Evolutionary conservation across 495 filamentous ascomycete species (phyloP), one percentile per base, ranked within the genome.

Genomic region (Penicillium verhagenii): DNA sequence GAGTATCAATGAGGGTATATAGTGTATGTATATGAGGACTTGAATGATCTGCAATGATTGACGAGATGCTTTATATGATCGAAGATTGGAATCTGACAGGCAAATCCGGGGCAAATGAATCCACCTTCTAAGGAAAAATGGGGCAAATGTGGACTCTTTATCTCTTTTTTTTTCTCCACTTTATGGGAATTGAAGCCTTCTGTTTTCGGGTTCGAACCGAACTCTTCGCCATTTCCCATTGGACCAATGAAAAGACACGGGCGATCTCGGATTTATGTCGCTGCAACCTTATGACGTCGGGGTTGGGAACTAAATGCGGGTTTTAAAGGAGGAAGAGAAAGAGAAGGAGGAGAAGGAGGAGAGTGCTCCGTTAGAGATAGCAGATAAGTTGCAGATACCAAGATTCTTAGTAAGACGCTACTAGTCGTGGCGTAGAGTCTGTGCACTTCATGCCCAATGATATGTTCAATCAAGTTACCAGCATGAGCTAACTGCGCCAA

Each of bases 221-320:
- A 13, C 20, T 43, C n/a, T n/a, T n/a, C n/a, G n/a, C n/a, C n/a
- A n/a, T n/a, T n/a, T n/a, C n/a, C 10, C 40, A 43, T 43, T 4
- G 21, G 45, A n/a, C 48, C 47, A 55, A 52, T 51, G 7, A 52
- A 6, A 14, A 39, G 26, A 14, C 33, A 46, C 67, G 69, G 65
- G 61, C 53, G 37, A 44, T 61, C 53, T 57, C 65, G 64, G 61
- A 43, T 45, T 45, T 38, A 19, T 16, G 18, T 21, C 5, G 31
- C 28, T 67, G 64, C 58, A 71, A 68, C 69, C 47, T 23, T 62
- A 70, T 74, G 72, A 74, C 68, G 71, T 64, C 53, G 63, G 44
- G 52, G 61, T 18, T 43, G 11, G 31, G 18, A 39, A 20, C 6
- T 10, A 44, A 46, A 60, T 49, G 40, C 25, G 53, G 43, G 21